These are phyloP conservation scores for Calendula officinalis DNA, from an alignment of 129 eudicot genomes.

Conservation along the genomic window DNA sequence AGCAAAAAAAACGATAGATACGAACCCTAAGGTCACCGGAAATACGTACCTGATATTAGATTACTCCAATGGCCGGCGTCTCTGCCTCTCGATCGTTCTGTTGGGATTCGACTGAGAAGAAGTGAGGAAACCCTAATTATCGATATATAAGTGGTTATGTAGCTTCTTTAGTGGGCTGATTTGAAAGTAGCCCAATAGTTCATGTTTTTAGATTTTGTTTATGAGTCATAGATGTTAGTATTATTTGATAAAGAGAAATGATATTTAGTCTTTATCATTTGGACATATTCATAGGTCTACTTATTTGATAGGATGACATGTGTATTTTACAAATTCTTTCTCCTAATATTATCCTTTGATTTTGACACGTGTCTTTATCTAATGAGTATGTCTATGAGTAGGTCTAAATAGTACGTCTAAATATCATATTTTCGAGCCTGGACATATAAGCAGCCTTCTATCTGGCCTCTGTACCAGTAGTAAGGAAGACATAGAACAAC, in stretches of 20 bases:
- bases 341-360: no score
- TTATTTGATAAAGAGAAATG: no score
- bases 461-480: background rate
- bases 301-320: no score
- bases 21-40: background rate
- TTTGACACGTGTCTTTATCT: no score
- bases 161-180: background rate
- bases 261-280: no score
- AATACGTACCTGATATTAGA: slow-evolving; percentile 2
- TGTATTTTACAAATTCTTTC: no score
- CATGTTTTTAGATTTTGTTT: no score
- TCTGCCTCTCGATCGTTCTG: slow-evolving; percentile 1
- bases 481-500: no score
- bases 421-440: slow-evolving; percentile 8
- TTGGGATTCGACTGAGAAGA: slow-evolving; percentile 8
- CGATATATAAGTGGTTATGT: background rate
- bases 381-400: no score
- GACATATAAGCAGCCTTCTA: background rate
- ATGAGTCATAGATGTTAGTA: no score
- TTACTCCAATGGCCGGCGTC: slow-evolving; percentile 27
- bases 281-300: no score
- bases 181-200: background rate
- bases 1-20: background rate
- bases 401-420: no score
- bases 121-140: slow-evolving; percentile 22